Evolutionary conservation across 306 rosid genomes (phyloP), one percentile per base, ranked within the genome.

Genomic region (Adenanthera pavonina): DNA sequence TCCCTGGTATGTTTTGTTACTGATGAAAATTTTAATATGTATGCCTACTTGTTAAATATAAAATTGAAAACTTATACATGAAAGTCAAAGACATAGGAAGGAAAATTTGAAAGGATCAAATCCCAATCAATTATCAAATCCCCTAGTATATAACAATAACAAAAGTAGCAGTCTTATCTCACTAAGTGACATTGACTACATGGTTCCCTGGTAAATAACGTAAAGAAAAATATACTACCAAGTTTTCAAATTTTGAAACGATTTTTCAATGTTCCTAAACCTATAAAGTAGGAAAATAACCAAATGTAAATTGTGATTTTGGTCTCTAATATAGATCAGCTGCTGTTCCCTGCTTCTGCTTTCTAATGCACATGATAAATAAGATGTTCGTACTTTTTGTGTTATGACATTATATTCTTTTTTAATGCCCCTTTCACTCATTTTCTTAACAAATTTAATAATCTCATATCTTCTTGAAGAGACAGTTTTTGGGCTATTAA

Each of bases 1-100:
- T 88, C 81, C 97, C 97, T 30, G 97, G 94, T 94, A 91, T 61
- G 91, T 79, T 76, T 81, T 76, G 33, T 36, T 47, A 19, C 66
- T 30, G 17, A 51, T 69, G 69, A 79, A 53, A 49, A 54, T 56
- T 75, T 65, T 57, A 64, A 12, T 67, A 14, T 59, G 30, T 73
- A 8, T 16, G n/a, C 66, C 56, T 60, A 49, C 36, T 35, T n/a
- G 59, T 19, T 6, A 71, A 14, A 30, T 71, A 25, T 48, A 14
- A 48, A 74, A 36, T 36, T 36, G 40, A 36, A 36, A 36, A 36
- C 40, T 36, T 36, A 36, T 36, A 36, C 40, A 36, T 36, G 52
- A 19, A 53, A 54, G 20, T 54, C 38, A 74, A 74, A 38, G 67
- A 36, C 11, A 74, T 16, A 47, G 9, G 16, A 0, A 14, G 20